Evolutionary conservation across 805 yeast species (phyloP).

Genomic region (Metschnikowia baotianmanensis): DNA sequence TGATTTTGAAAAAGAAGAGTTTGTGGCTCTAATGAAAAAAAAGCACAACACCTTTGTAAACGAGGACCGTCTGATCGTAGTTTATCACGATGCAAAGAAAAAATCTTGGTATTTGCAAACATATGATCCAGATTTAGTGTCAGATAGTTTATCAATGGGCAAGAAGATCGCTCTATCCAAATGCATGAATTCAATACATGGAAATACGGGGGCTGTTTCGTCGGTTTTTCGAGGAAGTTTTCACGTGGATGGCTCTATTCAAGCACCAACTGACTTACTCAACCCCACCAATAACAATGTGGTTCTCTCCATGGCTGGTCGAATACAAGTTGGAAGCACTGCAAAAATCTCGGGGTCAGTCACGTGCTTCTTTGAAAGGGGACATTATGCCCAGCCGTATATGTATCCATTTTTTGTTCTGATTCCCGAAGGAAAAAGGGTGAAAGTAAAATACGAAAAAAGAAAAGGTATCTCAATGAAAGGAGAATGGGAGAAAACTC

Average conservation of each 20-base stretch:
- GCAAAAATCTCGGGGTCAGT: slow-evolving; percentile 15
- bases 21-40: slow-evolving; percentile 5
- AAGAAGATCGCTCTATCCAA: slow-evolving; percentile 10
- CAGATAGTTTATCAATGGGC: slow-evolving; percentile 4
- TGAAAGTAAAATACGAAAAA: slow-evolving; percentile 1
- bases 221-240: slow-evolving; percentile 9
- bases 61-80: slow-evolving; percentile 8
- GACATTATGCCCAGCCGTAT: slow-evolving; percentile 17
- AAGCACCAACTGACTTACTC: slow-evolving; percentile 3
- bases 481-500: slow-evolving; percentile 15
- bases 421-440: slow-evolving; percentile 14
- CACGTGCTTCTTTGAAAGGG: slow-evolving; percentile 11
- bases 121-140: not conserved
- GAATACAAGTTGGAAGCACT: slow-evolving; percentile 7
- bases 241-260: slow-evolving; percentile 2
- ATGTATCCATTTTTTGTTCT: slow-evolving; percentile 13
- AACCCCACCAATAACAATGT: slow-evolving; percentile 2
- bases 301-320: slow-evolving; percentile 8
- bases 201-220: slow-evolving; percentile 13
- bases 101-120: slow-evolving; percentile 10
- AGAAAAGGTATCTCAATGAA: slow-evolving; percentile 7
- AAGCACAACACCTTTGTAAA: slow-evolving; percentile 8
- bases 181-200: slow-evolving; percentile 12
- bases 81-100: slow-evolving; percentile 4
- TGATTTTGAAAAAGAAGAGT: slow-evolving; percentile 4